A percentile compares a stretch with the other conserved stretches of the same genome.
These are phyloP conservation scores for Emericellopsis terricola DNA, from an alignment of 495 filamentous ascomycete genomes.

Conservation along the genomic window DNA sequence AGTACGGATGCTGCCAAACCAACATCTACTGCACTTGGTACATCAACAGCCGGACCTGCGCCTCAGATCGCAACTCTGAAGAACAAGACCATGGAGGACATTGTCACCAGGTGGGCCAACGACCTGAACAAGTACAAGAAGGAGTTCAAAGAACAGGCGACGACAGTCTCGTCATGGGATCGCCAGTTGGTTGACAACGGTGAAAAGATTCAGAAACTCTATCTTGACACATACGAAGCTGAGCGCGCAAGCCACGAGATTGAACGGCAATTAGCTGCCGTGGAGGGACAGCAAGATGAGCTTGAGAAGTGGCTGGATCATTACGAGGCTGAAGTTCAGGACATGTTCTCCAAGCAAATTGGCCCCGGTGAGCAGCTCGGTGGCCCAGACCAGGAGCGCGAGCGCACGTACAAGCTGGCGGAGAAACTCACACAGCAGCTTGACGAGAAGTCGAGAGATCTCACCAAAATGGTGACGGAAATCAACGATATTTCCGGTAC, in stretches of 20 bases:
- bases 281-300: conserved; percentile 86
- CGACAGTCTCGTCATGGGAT: conserved; percentile 81
- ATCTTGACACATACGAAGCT: conserved; percentile 70
- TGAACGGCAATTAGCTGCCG: conserved; percentile 69
- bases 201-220: conserved; percentile 81
- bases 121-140: conserved; percentile 91
- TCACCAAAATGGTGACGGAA: conserved; percentile 91
- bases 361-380: conserved; percentile 48
- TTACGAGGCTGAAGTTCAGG: conserved; percentile 79
- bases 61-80: conserved; percentile 80
- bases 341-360: conserved; percentile 57
- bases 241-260: conserved; percentile 81
- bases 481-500: conserved; percentile 75
- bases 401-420: conserved; percentile 82
- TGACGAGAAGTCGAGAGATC: conserved; percentile 80
- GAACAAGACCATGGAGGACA: conserved; percentile 99
- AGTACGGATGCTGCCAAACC: conserved; percentile 3
- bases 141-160: conserved; percentile 78
- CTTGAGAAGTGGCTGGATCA: conserved; percentile 65
- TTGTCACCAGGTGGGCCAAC: conserved; percentile 93
- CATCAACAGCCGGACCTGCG: conserved; percentile 60
- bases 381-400: conserved; percentile 84
- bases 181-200: conserved; percentile 77
- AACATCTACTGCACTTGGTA: conserved; percentile 23
- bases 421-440: conserved; percentile 76